Conservation (phyloP, 768 basidiomycete species). For the Calocera viscosa region DNA sequence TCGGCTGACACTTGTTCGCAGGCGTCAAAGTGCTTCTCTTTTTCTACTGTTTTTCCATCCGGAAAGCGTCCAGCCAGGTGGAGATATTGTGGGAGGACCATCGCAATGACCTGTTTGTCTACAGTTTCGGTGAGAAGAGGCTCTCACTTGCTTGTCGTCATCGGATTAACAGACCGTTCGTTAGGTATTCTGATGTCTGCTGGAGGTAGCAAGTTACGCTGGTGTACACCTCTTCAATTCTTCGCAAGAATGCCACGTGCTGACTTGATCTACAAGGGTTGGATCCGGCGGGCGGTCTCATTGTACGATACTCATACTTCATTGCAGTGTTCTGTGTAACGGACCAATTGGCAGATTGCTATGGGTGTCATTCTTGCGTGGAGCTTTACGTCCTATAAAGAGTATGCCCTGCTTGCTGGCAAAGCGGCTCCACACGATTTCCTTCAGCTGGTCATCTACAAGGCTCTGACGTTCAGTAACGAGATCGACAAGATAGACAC, state of each 20-base stretch:
- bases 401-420: conserved; percentile 82
- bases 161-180: conserved; percentile 22
- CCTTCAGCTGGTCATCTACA: conserved; percentile 83
- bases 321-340: neutral
- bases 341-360: conserved; percentile 42
- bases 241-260: no score
- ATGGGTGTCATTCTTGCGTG: conserved; percentile 68
- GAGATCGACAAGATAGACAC: conserved; percentile 83
- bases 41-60: conserved; percentile 69
- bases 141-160: conserved; percentile 10
- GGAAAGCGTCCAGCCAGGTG: conserved; percentile 78
- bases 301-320: conserved; percentile 37
- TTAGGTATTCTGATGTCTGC: conserved; percentile 71
- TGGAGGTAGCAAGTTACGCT: conserved; percentile 62
- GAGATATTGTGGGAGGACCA: conserved; percentile 95
- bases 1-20: conserved; percentile 23
- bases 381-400: conserved; percentile 58
- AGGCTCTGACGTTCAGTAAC: conserved; percentile 75
- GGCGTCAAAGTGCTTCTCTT: conserved; percentile 79
- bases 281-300: conserved; percentile 64
- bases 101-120: conserved; percentile 81
- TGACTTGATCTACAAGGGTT: conserved; percentile 44
- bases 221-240: conserved; percentile 48
- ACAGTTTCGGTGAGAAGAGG: conserved; percentile 46
- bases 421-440: conserved; percentile 88